A percentile compares a stretch with the other conserved stretches of the same genome.
Evolutionary conservation across 495 filamentous ascomycete genomes (phyloP).

Genomic region (Parmelia sp.): DNA sequence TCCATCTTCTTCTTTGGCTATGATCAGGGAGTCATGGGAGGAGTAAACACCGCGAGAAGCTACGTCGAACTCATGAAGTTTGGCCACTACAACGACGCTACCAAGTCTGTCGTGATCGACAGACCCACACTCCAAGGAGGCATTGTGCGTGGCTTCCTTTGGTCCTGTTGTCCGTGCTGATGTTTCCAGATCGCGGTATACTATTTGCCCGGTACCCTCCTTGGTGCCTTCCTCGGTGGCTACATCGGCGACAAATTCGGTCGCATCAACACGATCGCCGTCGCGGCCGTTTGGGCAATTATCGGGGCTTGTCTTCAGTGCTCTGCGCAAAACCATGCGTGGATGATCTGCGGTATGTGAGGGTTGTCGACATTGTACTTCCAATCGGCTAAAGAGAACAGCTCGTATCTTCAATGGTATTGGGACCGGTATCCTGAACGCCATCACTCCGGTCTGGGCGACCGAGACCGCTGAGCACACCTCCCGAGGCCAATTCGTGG

Average conservation of each 20-base stretch:
- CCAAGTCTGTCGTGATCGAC: constrained; percentile 36
- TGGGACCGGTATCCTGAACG: constrained; percentile 55
- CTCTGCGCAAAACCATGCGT: constrained; percentile 41
- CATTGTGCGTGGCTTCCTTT: constrained; percentile 35
- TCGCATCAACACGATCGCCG: constrained; percentile 48
- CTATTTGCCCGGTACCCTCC: constrained; percentile 43
- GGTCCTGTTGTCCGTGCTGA: neutral
- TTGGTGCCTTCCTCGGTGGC: constrained; percentile 45
- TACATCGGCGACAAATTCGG: constrained; percentile 47
- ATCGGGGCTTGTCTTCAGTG: constrained; percentile 48
- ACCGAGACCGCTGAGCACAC: constrained; percentile 56
- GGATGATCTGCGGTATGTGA: constrained; percentile 52
- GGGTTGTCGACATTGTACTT: too few species aligned
- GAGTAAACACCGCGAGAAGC: constrained; percentile 48
- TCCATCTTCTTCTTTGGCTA: constrained; percentile 41
- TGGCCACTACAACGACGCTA: constrained; percentile 39
- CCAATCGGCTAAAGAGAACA: too few species aligned
- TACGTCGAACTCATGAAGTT: constrained; percentile 46
- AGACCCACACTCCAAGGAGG: constrained; percentile 48
- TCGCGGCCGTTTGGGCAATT: constrained; percentile 44
- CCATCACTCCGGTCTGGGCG: constrained; percentile 53
- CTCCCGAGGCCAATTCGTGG: constrained; percentile 59
- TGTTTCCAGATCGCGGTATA: constrained; percentile 42
- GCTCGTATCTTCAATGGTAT: constrained; percentile 51
- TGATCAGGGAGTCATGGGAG: constrained; percentile 54